phyloP scores from a whole-genome alignment of 306 rosid genomes.

The Datisca glomerata region DNA sequence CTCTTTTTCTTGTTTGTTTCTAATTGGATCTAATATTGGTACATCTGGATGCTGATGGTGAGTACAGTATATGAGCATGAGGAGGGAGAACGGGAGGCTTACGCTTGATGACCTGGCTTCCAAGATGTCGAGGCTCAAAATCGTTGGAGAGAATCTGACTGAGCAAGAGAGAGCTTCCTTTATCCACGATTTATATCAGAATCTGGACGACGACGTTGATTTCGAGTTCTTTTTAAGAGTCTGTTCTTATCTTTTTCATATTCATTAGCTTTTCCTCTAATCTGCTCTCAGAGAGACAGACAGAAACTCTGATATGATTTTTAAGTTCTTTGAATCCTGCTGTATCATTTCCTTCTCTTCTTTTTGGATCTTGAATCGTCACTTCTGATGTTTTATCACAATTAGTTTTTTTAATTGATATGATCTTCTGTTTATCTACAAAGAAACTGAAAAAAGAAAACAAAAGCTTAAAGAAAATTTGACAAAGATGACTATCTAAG shows the following conservation, averaged over 20 bases:
- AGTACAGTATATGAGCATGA: slow-evolving; percentile 71
- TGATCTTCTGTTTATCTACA: no score
- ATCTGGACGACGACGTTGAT: slow-evolving; percentile 67
- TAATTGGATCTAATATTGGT: neutral
- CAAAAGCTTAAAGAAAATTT: no score
- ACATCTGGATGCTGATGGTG: slow-evolving; percentile 13
- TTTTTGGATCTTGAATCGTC: no score
- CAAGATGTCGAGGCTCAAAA: slow-evolving; percentile 74
- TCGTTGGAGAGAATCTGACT: slow-evolving; percentile 76
- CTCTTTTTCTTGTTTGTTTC: slow-evolving; percentile 14
- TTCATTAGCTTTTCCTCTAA: neutral
- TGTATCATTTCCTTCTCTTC: no score
- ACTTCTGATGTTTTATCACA: no score
- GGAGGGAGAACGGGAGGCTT: slow-evolving; percentile 70
- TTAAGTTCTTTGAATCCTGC: neutral
- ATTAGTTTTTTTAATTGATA: no score
- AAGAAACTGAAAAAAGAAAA: no score
- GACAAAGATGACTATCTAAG: no score
- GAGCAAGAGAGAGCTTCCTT: slow-evolving; percentile 82
- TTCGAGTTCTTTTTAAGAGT: slow-evolving; percentile 90
- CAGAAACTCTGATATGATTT: neutral
- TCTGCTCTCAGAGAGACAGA: neutral
- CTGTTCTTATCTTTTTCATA: slow-evolving; percentile 6
- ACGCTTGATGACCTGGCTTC: slow-evolving; percentile 67
- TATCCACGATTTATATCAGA: slow-evolving; percentile 52